These are phyloP conservation scores for Chenopodium berlandieri DNA, from an alignment of 148 eudicot genomes.

Conservation along the genomic window DNA sequence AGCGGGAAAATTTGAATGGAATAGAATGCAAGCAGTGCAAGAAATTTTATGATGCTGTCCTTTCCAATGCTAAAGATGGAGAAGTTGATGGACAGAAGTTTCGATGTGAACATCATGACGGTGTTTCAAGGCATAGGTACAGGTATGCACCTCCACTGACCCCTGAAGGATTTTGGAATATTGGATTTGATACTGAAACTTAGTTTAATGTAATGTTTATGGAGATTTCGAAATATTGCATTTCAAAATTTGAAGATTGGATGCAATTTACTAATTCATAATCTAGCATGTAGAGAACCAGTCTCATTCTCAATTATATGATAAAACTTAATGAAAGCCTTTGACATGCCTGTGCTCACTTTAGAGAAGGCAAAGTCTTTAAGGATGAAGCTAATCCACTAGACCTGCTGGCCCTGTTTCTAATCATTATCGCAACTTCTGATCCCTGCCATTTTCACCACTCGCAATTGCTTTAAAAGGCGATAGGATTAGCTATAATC, in stretches of 20 bases:
- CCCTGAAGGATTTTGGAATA: conserved; percentile 99
- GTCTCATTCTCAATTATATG: background rate
- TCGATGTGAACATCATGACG: conserved; percentile 92
- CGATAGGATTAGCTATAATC: background rate
- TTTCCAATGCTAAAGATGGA: conserved; percentile 42
- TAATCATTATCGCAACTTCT: no score
- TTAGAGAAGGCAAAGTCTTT: background rate
- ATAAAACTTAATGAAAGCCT: background rate
- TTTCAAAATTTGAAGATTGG: background rate
- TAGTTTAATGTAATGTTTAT: conserved; percentile 1
- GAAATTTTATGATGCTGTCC: conserved; percentile 95
- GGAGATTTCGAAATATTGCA: background rate
- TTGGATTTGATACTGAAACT: conserved; percentile 88
- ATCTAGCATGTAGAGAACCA: background rate
- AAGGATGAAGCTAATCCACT: background rate
- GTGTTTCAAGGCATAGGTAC: conserved; percentile 93
- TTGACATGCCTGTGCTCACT: background rate
- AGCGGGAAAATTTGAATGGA: conserved; percentile 74
- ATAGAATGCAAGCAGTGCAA: conserved; percentile 92
- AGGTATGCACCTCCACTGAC: conserved; percentile 82
- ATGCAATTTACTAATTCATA: background rate
- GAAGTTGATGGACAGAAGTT: conserved; percentile 35
- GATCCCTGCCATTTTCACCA: background rate
- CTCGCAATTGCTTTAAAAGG: background rate
- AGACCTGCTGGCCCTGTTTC: background rate